These are phyloP conservation scores for Stemphylium lycopersici DNA, from an alignment of 2,329 filamentous ascomycete species.

Conservation along the genomic window DNA sequence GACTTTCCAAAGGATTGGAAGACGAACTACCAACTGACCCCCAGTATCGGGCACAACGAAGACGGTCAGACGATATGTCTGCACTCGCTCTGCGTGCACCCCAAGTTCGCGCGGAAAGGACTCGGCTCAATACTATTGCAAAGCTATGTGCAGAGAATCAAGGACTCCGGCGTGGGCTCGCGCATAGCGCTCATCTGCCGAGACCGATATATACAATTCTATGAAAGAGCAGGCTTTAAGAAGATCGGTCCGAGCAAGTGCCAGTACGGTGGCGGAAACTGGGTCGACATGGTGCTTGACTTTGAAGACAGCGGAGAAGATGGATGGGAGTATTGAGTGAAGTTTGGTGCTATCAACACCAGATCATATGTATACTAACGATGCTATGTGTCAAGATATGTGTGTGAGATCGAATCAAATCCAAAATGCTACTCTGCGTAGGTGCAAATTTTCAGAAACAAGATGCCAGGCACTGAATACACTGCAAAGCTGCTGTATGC, in stretches of 20 bases:
- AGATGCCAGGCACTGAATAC: no score
- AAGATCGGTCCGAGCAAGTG: constrained; percentile 71
- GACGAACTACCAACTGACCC: constrained; percentile 46
- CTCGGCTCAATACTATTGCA: constrained; percentile 76
- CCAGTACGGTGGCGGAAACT: constrained; percentile 77
- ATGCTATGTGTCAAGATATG: background rate
- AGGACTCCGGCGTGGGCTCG: constrained; percentile 71
- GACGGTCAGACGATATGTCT: constrained; percentile 76
- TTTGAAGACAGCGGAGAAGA: constrained; percentile 26
- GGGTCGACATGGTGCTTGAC: constrained; percentile 75
- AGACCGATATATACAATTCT: constrained; percentile 75
- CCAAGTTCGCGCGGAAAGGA: constrained; percentile 74
- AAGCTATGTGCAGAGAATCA: constrained; percentile 78
- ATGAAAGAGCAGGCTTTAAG: constrained; percentile 74
- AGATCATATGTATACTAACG: background rate
- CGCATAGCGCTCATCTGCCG: constrained; percentile 78
- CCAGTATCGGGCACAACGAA: constrained; percentile 70
- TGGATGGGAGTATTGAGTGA: constrained; percentile 6
- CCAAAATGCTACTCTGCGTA: background rate
- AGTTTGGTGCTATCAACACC: background rate
- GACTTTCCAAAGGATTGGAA: constrained; percentile 72
- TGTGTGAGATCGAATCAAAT: background rate
- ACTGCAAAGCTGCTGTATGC: no score
- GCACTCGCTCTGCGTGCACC: constrained; percentile 81
- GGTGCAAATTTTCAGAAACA: no score